A percentile compares a stretch with the other conserved stretches of the same genome.
Conservation (phyloP, 345 rosid genomes). For the Gossypium anomalum region DNA sequence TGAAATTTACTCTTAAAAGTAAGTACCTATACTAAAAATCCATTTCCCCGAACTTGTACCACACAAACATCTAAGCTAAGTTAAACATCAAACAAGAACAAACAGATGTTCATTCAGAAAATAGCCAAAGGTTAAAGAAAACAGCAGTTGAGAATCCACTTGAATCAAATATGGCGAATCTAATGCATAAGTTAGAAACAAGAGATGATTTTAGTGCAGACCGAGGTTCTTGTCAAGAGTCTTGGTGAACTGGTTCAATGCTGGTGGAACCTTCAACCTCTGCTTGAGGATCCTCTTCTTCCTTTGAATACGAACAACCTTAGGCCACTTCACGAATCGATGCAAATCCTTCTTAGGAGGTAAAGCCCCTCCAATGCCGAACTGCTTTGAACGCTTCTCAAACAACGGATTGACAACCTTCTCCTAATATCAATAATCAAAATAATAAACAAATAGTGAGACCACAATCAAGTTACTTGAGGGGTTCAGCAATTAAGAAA, state of each 20-base stretch:
- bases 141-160: background rate
- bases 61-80: background rate
- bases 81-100: background rate
- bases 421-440: conserved; percentile 24
- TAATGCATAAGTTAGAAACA: background rate
- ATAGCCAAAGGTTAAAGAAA: background rate
- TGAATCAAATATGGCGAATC: background rate
- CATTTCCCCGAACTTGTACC: background rate
- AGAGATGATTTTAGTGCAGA: conserved; percentile 5
- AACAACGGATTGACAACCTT: conserved; percentile 47
- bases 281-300: conserved; percentile 45
- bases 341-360: conserved; percentile 52
- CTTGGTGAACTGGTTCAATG: conserved; percentile 53
- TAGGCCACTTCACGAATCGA: conserved; percentile 52
- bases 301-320: conserved; percentile 54
- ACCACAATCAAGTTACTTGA: background rate
- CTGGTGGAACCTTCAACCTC: conserved; percentile 58
- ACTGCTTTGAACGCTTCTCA: conserved; percentile 55
- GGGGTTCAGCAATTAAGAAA: background rate
- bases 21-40: background rate
- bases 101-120: background rate
- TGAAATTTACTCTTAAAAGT: no score
- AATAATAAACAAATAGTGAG: background rate
- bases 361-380: conserved; percentile 54
- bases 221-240: conserved; percentile 55